phyloP scores from a whole-genome alignment of 106 monocot species.

The Dendrobium officinale region DNA sequence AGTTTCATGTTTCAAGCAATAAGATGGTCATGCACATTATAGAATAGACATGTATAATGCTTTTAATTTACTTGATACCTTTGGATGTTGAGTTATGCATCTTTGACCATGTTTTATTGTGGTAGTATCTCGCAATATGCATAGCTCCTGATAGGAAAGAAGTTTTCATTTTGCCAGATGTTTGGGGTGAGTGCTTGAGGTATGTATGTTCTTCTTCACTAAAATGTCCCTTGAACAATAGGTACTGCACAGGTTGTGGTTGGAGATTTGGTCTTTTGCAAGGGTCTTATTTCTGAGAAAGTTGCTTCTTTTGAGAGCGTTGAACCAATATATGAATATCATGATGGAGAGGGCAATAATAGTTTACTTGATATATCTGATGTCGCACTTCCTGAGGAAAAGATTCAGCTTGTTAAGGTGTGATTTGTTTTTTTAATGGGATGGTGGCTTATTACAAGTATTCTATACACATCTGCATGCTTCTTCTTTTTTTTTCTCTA shows the following conservation, averaged over 20 bases:
- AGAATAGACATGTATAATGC: background rate
- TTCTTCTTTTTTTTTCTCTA: background rate
- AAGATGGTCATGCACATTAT: background rate
- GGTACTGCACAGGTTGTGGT: conserved; percentile 65
- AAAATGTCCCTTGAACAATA: conserved; percentile 18
- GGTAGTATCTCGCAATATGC: background rate
- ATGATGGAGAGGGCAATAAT: conserved; percentile 25
- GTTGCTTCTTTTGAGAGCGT: conserved; percentile 16
- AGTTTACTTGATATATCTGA: conserved; percentile 34
- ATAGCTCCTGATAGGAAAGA: background rate
- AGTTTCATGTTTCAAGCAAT: background rate
- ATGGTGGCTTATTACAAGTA: background rate
- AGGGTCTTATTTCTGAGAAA: conserved; percentile 33
- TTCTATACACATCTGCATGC: background rate
- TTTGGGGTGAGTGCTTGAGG: background rate
- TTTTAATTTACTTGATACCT: background rate
- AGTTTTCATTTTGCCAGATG: background rate
- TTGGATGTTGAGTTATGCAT: background rate
- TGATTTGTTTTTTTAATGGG: background rate
- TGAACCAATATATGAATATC: conserved; percentile 36
- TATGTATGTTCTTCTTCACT: background rate
- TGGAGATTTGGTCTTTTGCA: conserved; percentile 86
- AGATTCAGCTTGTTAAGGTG: conserved; percentile 69
- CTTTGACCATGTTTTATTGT: background rate
- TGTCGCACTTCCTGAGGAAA: conserved; percentile 37